Conservation (phyloP, 2,329 filamentous ascomycete genomes). For the Penicillium sp. region DNA sequence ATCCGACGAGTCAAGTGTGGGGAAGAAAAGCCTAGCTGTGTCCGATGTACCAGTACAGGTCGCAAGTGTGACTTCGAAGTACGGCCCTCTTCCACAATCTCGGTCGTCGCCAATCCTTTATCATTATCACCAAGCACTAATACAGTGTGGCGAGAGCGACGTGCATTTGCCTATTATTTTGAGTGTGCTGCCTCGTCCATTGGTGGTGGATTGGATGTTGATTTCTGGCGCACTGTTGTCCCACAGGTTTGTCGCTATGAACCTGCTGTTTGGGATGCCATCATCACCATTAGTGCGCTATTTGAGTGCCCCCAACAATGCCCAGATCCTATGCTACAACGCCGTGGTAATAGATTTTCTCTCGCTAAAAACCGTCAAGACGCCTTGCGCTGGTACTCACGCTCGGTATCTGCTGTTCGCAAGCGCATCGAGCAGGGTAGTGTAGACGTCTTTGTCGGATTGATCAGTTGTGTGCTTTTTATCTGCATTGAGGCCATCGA, state of each 20-base stretch:
- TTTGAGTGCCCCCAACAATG: constrained; percentile 30
- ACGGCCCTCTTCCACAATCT: not conserved
- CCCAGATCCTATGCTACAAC: constrained; percentile 4
- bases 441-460: constrained; percentile 27
- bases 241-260: constrained; percentile 36
- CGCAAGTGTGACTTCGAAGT: constrained; percentile 34
- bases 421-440: constrained; percentile 23
- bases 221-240: constrained; percentile 38
- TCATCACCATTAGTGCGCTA: constrained; percentile 37
- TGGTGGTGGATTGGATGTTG: constrained; percentile 33
- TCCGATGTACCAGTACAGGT: constrained; percentile 31
- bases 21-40: constrained; percentile 33
- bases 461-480: constrained; percentile 34
- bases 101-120: constrained; percentile 7
- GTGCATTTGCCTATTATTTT: constrained; percentile 40
- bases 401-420: constrained; percentile 28
- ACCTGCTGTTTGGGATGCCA: constrained; percentile 40
- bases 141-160: constrained; percentile 32
- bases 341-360: not conserved
- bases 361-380: constrained; percentile 24
- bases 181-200: constrained; percentile 30
- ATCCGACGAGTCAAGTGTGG: constrained; percentile 36
- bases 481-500: constrained; percentile 34
- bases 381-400: constrained; percentile 32
- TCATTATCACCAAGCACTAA: constrained; percentile 25